Evolutionary conservation across 1,284 basidiomycete species (phyloP).

Genomic region (Taiwanofungus camphoratus): DNA sequence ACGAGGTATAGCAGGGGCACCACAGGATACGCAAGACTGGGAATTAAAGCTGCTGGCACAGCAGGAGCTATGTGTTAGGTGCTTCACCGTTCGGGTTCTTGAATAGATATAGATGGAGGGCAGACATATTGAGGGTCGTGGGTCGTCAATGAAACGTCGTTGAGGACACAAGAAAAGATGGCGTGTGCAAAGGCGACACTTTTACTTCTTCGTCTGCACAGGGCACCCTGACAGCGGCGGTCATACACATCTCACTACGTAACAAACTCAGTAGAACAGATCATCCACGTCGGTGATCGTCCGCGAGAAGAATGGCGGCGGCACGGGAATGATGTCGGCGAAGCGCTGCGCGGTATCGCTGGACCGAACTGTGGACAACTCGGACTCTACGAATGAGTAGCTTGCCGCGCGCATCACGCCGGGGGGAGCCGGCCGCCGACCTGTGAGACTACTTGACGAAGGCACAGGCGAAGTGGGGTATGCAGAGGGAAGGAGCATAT

Average conservation of each 20-base stretch:
- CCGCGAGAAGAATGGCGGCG: constrained; percentile 22
- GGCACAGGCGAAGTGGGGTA: constrained; percentile 15
- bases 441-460: constrained; percentile 6
- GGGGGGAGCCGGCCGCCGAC: constrained; percentile 9
- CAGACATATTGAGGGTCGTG: no score
- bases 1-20: no score
- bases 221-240: not conserved
- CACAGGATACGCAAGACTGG: no score
- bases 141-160: not conserved
- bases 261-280: constrained; percentile 19
- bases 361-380: constrained; percentile 15
- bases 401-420: constrained; percentile 17
- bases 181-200: no score
- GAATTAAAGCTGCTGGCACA: no score
- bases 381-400: constrained; percentile 24
- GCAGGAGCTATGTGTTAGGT: no score
- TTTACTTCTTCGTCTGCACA: constrained; percentile 1
- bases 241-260: not conserved
- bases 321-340: constrained; percentile 18
- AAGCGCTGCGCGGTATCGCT: constrained; percentile 14
- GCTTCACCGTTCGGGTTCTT: no score
- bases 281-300: constrained; percentile 22
- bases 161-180: no score
- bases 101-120: no score
- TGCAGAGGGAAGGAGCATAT: constrained; percentile 17